Evolutionary conservation across 225 moss, liverwort and hornwort species (phyloP).

Genomic region (Marchantia paleacea): DNA sequence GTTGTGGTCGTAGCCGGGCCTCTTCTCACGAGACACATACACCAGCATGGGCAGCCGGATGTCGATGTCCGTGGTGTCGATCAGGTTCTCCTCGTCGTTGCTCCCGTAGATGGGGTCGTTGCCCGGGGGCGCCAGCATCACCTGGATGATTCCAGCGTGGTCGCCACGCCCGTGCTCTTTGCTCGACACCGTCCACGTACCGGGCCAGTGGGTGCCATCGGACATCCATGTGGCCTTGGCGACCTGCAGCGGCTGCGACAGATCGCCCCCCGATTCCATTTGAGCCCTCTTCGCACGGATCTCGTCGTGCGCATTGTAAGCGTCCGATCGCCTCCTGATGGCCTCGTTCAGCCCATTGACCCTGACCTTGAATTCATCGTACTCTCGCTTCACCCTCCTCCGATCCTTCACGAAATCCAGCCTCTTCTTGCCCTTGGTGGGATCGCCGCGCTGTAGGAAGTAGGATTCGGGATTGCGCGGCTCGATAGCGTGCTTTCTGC

Average conservation of each 20-base stretch:
- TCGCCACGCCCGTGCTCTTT: slow-evolving; percentile 78
- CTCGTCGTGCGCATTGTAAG: slow-evolving; percentile 85
- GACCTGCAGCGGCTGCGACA: slow-evolving; percentile 57
- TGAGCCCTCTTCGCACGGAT: slow-evolving; percentile 69
- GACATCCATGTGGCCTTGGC: slow-evolving; percentile 93
- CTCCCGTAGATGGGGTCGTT: slow-evolving; percentile 51
- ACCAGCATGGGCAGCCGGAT: slow-evolving; percentile 89
- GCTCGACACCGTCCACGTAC: slow-evolving; percentile 63
- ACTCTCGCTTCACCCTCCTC: slow-evolving; percentile 79
- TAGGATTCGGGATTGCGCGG: slow-evolving; percentile 80
- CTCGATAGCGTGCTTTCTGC: slow-evolving; percentile 75
- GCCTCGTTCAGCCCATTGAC: slow-evolving; percentile 80
- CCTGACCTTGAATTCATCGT: slow-evolving; percentile 82
- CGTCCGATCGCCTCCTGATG: slow-evolving; percentile 74
- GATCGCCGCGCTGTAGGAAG: slow-evolving; percentile 63
- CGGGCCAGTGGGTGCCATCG: slow-evolving; percentile 90
- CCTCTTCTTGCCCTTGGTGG: slow-evolving; percentile 73
- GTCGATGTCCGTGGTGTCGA: slow-evolving; percentile 80
- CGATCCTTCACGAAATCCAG: slow-evolving; percentile 84
- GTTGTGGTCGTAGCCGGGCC: slow-evolving; percentile 92
- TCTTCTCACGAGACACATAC: slow-evolving; percentile 88
- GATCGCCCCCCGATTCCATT: slow-evolving; percentile 62
- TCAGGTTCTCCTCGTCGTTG: slow-evolving; percentile 74
- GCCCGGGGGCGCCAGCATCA: slow-evolving; percentile 68
- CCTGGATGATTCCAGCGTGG: slow-evolving; percentile 91